These are phyloP conservation scores for Ilex aquifolium DNA, from an alignment of 257 asterid genomes.

Conservation along the genomic window DNA sequence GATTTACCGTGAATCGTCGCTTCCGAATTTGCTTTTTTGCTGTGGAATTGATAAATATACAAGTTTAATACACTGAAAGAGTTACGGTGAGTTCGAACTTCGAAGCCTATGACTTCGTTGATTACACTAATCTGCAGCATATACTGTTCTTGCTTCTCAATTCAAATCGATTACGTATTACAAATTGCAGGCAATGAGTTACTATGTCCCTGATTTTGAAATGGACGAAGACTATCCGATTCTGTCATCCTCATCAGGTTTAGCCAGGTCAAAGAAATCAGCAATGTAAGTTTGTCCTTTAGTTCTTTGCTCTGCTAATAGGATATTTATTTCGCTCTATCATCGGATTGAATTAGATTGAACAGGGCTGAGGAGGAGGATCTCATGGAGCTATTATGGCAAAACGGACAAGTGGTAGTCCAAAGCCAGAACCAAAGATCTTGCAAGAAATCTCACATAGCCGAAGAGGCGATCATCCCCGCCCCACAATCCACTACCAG, in stretches of 20 bases:
- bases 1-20: no score
- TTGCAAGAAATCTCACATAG: slow-evolving; percentile 22
- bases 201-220: slow-evolving; percentile 57
- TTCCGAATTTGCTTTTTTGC: no score
- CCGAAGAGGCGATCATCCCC: slow-evolving; percentile 27
- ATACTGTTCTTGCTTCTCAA: no score
- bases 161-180: not conserved
- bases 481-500: slow-evolving; percentile 21
- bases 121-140: no score
- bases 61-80: no score
- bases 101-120: no score
- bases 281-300: slow-evolving; percentile 30
- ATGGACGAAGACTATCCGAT: slow-evolving; percentile 41
- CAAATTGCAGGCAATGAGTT: slow-evolving; percentile 32
- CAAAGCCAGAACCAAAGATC: slow-evolving; percentile 62
- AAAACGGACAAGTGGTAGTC: slow-evolving; percentile 57
- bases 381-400: slow-evolving; percentile 71
- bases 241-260: slow-evolving; percentile 24
- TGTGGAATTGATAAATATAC: no score
- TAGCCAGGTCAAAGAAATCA: slow-evolving; percentile 30
- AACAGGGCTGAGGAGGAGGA: slow-evolving; percentile 43
- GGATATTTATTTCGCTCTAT: no score
- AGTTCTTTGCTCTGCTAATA: not conserved
- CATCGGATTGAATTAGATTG: not conserved
- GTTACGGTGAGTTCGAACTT: no score